Percentiles rank a stretch among this genome's conserved stretches.
Evolutionary conservation across 257 asterid species (phyloP).

Genomic region (Solanum bulbocastanum): DNA sequence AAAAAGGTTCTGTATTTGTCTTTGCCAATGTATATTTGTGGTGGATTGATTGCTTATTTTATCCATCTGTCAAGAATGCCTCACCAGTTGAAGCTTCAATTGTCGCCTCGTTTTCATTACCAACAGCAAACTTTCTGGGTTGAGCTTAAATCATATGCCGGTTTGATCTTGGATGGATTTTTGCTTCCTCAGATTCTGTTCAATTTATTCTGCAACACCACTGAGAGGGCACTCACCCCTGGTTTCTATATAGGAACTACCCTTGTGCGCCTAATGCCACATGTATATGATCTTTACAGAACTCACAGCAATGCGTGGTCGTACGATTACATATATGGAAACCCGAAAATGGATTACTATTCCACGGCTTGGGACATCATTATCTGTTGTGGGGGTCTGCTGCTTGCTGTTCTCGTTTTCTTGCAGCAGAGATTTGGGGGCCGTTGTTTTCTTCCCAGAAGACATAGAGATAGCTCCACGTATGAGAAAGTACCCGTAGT

Average conservation of each 20-base stretch:
- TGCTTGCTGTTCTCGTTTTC: conserved; percentile 36
- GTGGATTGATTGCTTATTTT: conserved; percentile 64
- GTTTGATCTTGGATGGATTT: conserved; percentile 66
- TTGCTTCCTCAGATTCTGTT: conserved; percentile 76
- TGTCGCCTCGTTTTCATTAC: background rate
- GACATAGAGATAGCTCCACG: conserved; percentile 25
- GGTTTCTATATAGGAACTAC: conserved; percentile 59
- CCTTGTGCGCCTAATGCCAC: conserved; percentile 68
- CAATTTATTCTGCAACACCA: conserved; percentile 42
- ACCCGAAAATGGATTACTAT: conserved; percentile 69
- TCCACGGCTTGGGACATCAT: conserved; percentile 78
- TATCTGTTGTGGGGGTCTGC: conserved; percentile 45
- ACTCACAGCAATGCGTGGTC: conserved; percentile 41
- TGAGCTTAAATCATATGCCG: conserved; percentile 57
- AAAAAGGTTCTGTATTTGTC: conserved; percentile 60
- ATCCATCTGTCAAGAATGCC: conserved; percentile 37
- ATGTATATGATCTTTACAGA: conserved; percentile 67
- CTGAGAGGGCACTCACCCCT: conserved; percentile 53
- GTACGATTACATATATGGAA: conserved; percentile 50
- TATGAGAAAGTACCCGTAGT: conserved; percentile 74
- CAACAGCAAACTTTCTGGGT: conserved; percentile 45
- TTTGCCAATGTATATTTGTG: conserved; percentile 54
- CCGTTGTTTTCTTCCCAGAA: conserved; percentile 47
- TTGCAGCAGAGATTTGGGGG: conserved; percentile 88
- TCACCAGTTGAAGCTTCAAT: conserved; percentile 9